phyloP scores from a whole-genome alignment of 2,329 filamentous ascomycete species.

The Colletotrichum eremochloae region DNA sequence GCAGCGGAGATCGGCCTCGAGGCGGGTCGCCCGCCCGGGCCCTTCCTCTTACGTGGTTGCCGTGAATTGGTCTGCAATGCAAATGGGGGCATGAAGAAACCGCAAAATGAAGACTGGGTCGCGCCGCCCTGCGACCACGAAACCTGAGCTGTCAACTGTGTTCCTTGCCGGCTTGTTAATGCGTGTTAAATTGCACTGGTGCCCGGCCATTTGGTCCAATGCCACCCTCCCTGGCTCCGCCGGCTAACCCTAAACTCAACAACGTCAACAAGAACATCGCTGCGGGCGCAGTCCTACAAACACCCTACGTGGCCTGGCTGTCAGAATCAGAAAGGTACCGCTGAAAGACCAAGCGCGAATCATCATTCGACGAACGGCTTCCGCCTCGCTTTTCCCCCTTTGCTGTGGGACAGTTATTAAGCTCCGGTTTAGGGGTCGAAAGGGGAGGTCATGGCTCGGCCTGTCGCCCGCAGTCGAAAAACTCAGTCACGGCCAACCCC shows the following conservation, averaged over 20 bases:
- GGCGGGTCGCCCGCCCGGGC: background rate
- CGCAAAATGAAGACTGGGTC: background rate
- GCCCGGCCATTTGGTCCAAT: background rate
- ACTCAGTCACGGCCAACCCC: background rate
- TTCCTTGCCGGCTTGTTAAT: background rate
- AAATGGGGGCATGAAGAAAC: background rate
- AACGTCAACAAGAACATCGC: background rate
- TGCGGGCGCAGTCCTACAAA: background rate
- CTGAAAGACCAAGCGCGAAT: background rate
- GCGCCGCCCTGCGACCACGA: background rate
- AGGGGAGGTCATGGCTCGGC: background rate
- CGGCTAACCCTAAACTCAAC: background rate
- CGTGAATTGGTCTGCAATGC: background rate
- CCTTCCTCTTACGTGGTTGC: slow-evolving; percentile 2
- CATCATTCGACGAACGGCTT: background rate
- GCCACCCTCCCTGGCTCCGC: background rate
- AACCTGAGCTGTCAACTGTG: background rate
- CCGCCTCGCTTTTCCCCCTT: background rate
- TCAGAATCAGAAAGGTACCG: background rate
- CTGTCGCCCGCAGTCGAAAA: slow-evolving; percentile 3
- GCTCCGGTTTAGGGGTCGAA: background rate
- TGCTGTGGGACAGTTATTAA: background rate
- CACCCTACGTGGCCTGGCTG: background rate
- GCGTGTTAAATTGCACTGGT: background rate
- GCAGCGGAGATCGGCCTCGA: slow-evolving; percentile 1